phyloP scores from a whole-genome alignment of 2,329 filamentous ascomycete genomes.

The Sphaerulina vaccinii region DNA sequence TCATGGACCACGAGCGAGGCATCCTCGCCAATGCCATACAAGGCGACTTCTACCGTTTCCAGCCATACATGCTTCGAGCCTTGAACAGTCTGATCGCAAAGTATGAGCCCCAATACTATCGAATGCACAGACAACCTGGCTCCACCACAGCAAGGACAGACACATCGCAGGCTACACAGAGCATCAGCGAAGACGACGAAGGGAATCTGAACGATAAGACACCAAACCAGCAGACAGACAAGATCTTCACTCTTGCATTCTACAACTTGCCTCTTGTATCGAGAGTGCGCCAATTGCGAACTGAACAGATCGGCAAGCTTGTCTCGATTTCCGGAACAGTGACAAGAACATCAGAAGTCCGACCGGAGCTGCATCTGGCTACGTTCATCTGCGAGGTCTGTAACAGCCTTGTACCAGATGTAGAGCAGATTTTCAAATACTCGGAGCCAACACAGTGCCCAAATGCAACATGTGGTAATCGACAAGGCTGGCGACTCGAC shows the following conservation, averaged over 20 bases:
- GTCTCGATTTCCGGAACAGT: constrained; percentile 96
- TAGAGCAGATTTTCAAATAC: constrained; percentile 97
- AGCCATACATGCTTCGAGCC: constrained; percentile 84
- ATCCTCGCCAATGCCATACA: constrained; percentile 82
- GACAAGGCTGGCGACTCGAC: constrained; percentile 91
- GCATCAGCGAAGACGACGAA: constrained; percentile 59
- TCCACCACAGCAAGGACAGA: constrained; percentile 65
- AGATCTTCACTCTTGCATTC: constrained; percentile 88
- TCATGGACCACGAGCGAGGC: constrained; percentile 73
- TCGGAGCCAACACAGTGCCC: constrained; percentile 96
- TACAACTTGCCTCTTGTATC: constrained; percentile 90
- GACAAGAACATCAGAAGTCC: constrained; percentile 93
- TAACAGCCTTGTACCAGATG: constrained; percentile 78
- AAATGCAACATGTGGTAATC: constrained; percentile 82
- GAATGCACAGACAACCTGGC: constrained; percentile 83
- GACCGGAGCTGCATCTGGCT: constrained; percentile 85
- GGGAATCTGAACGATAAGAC: constrained; percentile 67
- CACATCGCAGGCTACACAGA: constrained; percentile 58
- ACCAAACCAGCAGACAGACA: constrained; percentile 92
- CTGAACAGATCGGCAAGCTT: constrained; percentile 85
- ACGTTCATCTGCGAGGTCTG: constrained; percentile 92
- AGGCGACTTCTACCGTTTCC: constrained; percentile 89
- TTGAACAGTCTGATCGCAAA: constrained; percentile 92
- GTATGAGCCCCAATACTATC: constrained; percentile 91
- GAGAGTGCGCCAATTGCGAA: constrained; percentile 79